Percentiles rank a stretch among this genome's conserved stretches.
Conservation (phyloP, 2,329 filamentous ascomycete genomes). For the Fusarium sp. region DNA sequence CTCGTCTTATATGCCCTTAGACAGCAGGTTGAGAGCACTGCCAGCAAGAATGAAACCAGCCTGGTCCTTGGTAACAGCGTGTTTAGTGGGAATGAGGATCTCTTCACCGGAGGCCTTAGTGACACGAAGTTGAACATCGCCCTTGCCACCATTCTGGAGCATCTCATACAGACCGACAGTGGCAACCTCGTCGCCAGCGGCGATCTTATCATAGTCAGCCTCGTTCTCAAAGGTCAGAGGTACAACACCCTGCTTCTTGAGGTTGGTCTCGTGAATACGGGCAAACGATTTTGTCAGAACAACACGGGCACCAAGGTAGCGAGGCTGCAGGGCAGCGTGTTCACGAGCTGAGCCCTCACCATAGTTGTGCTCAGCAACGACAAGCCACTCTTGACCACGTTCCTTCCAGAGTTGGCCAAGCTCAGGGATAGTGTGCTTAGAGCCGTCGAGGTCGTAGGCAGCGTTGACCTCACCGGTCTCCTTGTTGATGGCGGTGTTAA, state of each 20-base stretch:
- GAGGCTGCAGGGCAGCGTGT: constrained; percentile 88
- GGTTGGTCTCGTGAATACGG: constrained; percentile 92
- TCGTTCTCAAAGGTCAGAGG: constrained; percentile 91
- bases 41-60: constrained; percentile 92
- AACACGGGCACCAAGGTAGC: constrained; percentile 87
- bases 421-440: constrained; percentile 82
- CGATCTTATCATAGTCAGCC: constrained; percentile 85
- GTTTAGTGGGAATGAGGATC: constrained; percentile 79
- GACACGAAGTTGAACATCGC: constrained; percentile 76
- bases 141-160: constrained; percentile 79
- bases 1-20: constrained; percentile 60
- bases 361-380: constrained; percentile 98
- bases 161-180: constrained; percentile 88
- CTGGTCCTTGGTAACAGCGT: constrained; percentile 90
- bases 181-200: constrained; percentile 82
- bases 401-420: constrained; percentile 86
- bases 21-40: constrained; percentile 90
- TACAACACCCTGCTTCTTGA: constrained; percentile 98
- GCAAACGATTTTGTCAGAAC: constrained; percentile 90
- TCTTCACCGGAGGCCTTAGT: constrained; percentile 72
- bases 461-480: constrained; percentile 92
- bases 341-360: constrained; percentile 90
- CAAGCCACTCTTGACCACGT: constrained; percentile 82
- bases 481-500: constrained; percentile 93
- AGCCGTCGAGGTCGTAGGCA: constrained; percentile 87